Evolutionary conservation across 1,139 yeast species (phyloP), one percentile per base, ranked within the genome.

Genomic region (Pichia sp.): DNA sequence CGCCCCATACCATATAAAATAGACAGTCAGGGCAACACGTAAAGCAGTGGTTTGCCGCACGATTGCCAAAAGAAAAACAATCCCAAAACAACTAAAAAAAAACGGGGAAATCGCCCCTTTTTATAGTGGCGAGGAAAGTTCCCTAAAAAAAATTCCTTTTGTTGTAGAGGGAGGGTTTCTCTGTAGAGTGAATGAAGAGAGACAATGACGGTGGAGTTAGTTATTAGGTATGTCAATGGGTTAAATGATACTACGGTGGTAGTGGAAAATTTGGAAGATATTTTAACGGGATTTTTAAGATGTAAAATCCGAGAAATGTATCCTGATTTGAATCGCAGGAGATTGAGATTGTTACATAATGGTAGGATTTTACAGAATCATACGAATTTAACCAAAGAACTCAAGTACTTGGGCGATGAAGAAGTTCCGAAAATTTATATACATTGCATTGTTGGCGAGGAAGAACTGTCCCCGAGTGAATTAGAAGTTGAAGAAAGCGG

Each of bases 391-490:
- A 66, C 66, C 38, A 63, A 61, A 32, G 85, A 80, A 39, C 64
- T 79, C 42, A 65, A 65, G 56, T 65, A 49, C 37, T 41, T 45
- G 9, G 28, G 31, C 8, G 42, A 47, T 5, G 28, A 29, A 23
- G 33, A 26, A 16, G 55, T 59, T 0, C 45, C 58, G 41, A 51
- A 53, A 48, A 50, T 84, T 16, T 86, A 81, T 56, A 71, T 88
- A 6, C 95, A 86, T 59, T 87, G 96, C 65, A 76, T 86, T 5
- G 72, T 87, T 4, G 95, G 96, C 3, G 95, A 85, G 43, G 73
- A 68, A 29, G 33, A 31, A 10, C 60, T 87, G 45, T 69, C 77
- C 0, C 60, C 66, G 0, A 73, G 68, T n/a, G 87, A 85, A 57
- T 64, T 87, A 37, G 71, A 68, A 1, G 69, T 77, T 44, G 95